These are phyloP conservation scores for Podaxis rugospora DNA, from an alignment of 768 basidiomycete species.

Conservation along the genomic window DNA sequence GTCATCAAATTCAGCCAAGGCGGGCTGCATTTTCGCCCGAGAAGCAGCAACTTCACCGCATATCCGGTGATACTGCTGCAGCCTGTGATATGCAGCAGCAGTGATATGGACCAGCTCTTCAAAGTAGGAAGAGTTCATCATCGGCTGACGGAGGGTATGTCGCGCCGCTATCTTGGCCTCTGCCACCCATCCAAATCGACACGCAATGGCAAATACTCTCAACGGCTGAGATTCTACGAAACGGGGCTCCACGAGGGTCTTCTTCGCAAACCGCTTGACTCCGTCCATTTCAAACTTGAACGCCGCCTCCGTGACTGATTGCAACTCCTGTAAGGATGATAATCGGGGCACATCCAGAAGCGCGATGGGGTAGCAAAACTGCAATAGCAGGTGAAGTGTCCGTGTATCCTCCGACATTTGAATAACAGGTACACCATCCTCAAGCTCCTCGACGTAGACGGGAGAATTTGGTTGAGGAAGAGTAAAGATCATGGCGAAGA, in stretches of 20 bases:
- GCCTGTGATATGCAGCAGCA: conserved; percentile 33
- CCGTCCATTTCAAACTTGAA: conserved; percentile 49
- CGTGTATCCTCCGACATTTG: conserved; percentile 42
- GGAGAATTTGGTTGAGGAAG: conserved; percentile 40
- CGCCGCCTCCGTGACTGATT: conserved; percentile 39
- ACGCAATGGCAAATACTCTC: conserved; percentile 41
- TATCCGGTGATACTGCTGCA: conserved; percentile 36
- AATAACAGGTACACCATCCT: conserved; percentile 35
- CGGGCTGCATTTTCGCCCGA: conserved; percentile 22
- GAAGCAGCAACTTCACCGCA: conserved; percentile 33
- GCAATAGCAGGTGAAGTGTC: conserved; percentile 37
- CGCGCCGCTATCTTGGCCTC: conserved; percentile 30
- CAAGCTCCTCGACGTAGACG: conserved; percentile 18
- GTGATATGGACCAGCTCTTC: conserved; percentile 36
- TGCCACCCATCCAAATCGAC: conserved; percentile 30
- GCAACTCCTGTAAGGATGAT: conserved; percentile 35
- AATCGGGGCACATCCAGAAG: conserved; percentile 25
- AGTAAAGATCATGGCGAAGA: conserved; percentile 54
- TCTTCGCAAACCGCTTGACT: conserved; percentile 28
- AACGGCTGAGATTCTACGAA: conserved; percentile 34
- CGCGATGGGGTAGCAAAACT: conserved; percentile 46
- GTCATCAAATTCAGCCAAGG: conserved; percentile 23
- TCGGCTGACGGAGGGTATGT: conserved; percentile 28
- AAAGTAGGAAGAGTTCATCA: conserved; percentile 21
- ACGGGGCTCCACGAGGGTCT: conserved; percentile 25